Evolutionary conservation across 2,329 filamentous ascomycete species (phyloP), one percentile per base, ranked within the genome.

Genomic region (Lasiodiplodia sp.): DNA sequence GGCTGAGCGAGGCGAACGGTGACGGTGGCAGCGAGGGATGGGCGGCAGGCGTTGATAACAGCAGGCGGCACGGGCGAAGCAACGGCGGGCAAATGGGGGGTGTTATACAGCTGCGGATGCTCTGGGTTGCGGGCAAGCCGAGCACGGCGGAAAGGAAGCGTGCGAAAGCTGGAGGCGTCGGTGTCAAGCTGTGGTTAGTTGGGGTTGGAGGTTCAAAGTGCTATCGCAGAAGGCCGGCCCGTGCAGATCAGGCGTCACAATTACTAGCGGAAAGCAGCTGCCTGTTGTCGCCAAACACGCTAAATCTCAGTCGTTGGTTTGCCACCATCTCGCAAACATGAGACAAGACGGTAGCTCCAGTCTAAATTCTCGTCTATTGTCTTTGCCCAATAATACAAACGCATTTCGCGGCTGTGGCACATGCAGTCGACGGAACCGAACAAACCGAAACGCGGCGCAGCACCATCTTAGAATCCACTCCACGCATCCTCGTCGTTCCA

Each of bases 401-500:
- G 44, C 44, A n/a, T 47, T 47, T 47, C 44, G 44, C 44, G n/a
- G n/a, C 16, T n/a, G 40, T 23, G 34, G 14, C 16, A 10, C 31
- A 38, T 23, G 44, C 44, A 21, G 40, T 18, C 44, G 44, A 47
- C 44, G 21, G 18, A 47, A 40, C 37, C 23, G 34, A 57, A 25
- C 55, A 40, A 58, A 38, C 55, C 34, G 55, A 58, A 21, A 21
- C 25, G 55, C 37, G 55, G 55, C 55, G n/a, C 55, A 58, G 44
- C 23, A 44, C 31, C 31, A 21, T n/a, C 31, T 47, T 25, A 66
- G 34, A 76, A 76, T 14, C 57, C 71, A 47, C 74, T 71, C 79
- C 79, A 81, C 4, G 70, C 78, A 5, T 71, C 75, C n/a, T 68
- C 51, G 56, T 83, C 79, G 44, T 81, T 80, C 86, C 87, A 90